Conservation (phyloP, 305 asterid species). For the Plantago rigida region DNA sequence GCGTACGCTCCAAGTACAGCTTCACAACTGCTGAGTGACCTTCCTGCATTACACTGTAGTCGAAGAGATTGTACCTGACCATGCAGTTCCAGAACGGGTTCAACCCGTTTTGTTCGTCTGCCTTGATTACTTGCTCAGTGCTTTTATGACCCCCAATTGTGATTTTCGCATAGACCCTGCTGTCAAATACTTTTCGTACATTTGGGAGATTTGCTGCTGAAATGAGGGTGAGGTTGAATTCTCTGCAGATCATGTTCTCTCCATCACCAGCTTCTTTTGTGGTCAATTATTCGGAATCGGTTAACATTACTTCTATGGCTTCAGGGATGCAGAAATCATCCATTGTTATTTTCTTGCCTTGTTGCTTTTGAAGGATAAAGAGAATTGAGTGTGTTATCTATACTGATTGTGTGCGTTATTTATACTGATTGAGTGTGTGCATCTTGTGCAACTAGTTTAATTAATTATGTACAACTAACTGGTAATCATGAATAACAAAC, state of each 20-base stretch:
- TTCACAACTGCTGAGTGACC: background rate
- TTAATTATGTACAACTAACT: too few relatives aligned
- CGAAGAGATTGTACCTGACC: background rate
- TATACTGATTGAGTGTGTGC: too few relatives aligned
- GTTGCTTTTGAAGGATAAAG: too few relatives aligned
- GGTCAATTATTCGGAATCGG: too few relatives aligned
- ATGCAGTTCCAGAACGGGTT: conserved; percentile 9
- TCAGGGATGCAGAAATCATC: too few relatives aligned
- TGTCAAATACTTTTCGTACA: background rate
- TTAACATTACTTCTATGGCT: too few relatives aligned
- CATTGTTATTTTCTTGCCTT: too few relatives aligned
- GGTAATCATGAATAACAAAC: too few relatives aligned
- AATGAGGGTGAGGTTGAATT: conserved; percentile 4
- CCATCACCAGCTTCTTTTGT: too few relatives aligned
- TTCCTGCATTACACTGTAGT: background rate
- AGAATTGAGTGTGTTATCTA: too few relatives aligned
- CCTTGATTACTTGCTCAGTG: background rate
- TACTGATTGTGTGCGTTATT: too few relatives aligned
- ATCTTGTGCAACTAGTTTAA: too few relatives aligned
- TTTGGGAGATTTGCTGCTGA: conserved; percentile 4
- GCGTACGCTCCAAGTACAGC: background rate
- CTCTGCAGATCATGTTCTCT: background rate
- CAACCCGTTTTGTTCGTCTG: conserved; percentile 2
- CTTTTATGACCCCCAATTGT: conserved; percentile 7
- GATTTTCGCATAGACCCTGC: background rate